Conservation (phyloP, 129 eudicot species). For the Chrysanthemum lavandulifolium region DNA sequence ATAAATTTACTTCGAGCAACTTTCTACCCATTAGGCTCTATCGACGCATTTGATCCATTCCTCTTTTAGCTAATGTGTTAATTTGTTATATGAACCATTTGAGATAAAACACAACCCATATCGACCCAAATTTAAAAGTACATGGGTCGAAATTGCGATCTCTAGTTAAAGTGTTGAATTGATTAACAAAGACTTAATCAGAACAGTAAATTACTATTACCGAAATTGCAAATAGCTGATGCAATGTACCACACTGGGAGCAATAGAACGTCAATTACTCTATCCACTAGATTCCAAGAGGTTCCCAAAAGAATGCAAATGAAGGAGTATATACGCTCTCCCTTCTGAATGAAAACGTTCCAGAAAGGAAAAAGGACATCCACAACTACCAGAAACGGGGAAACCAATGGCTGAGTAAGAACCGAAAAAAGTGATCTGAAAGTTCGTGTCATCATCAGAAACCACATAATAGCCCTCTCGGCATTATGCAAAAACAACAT, state of each 20-base stretch:
- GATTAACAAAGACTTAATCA: conserved; percentile 1
- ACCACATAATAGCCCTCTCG: conserved; percentile 85
- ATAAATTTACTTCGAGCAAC: background rate
- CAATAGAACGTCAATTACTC: conserved; percentile 47
- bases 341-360: conserved; percentile 38
- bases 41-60: background rate
- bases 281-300: conserved; percentile 52
- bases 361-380: conserved; percentile 59
- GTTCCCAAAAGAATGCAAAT: conserved; percentile 54
- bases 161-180: no score
- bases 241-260: conserved; percentile 78
- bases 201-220: conserved; percentile 45
- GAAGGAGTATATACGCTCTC: conserved; percentile 42
- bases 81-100: conserved; percentile 8
- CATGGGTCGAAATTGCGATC: no score
- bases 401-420: conserved; percentile 66
- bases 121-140: background rate
- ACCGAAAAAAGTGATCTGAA: conserved; percentile 55
- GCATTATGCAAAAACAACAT: conserved; percentile 89
- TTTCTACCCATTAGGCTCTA: background rate
- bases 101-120: conserved; percentile 7
- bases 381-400: conserved; percentile 53
- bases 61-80: conserved; percentile 2
- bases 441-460: conserved; percentile 63
- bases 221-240: conserved; percentile 49